phyloP scores from a whole-genome alignment of 495 filamentous ascomycete species.

The Schizothecium vesticola region DNA sequence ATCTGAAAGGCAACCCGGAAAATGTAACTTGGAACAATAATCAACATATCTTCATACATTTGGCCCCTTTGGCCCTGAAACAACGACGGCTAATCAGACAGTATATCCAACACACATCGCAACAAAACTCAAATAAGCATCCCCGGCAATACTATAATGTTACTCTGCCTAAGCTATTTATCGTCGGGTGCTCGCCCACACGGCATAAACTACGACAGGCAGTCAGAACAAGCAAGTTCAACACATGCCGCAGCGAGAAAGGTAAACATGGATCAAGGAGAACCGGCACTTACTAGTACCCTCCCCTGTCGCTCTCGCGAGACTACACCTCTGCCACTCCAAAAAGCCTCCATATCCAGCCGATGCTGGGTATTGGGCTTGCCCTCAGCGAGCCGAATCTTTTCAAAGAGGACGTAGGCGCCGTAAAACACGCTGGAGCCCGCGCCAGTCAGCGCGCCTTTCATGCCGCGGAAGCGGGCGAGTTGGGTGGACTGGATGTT shows the following conservation, averaged over 20 bases:
- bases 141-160: too few relatives aligned
- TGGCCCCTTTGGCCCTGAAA: too few relatives aligned
- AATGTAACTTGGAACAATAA: not conserved
- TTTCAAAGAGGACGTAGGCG: constrained; percentile 56
- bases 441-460: constrained; percentile 41
- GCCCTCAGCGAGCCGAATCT: constrained; percentile 48
- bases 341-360: constrained; percentile 49
- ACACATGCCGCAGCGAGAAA: not conserved
- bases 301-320: constrained; percentile 7
- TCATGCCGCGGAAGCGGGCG: constrained; percentile 44
- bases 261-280: not conserved
- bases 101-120: not conserved
- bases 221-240: not conserved
- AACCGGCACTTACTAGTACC: not conserved
- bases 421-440: constrained; percentile 43
- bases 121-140: not conserved
- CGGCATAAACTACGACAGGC: not conserved
- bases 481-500: constrained; percentile 34
- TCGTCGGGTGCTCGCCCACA: not conserved
- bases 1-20: not conserved
- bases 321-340: not conserved
- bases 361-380: constrained; percentile 51
- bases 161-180: not conserved
- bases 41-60: not conserved
- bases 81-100: too few relatives aligned